Conservation (phyloP, 139 green algal species). For the Deuterostichococcus epilithicus region DNA sequence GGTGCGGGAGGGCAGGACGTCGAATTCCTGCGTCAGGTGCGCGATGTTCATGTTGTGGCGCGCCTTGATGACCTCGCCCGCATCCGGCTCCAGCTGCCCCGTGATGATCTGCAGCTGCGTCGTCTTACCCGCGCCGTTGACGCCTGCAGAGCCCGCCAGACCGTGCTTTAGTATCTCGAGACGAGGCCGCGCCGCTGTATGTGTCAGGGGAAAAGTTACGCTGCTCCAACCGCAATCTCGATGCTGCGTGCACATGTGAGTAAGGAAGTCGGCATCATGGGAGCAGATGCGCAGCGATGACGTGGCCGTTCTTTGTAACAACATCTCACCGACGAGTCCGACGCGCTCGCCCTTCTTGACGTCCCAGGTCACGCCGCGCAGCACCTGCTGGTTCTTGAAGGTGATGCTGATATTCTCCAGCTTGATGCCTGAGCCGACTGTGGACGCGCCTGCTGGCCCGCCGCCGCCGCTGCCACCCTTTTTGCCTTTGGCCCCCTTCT, state of each 20-base stretch:
- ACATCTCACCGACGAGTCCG: slow-evolving; percentile 83
- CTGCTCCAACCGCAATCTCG: no score
- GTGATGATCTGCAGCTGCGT: slow-evolving; percentile 97
- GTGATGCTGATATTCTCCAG: slow-evolving; percentile 78
- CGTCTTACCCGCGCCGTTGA: slow-evolving; percentile 99
- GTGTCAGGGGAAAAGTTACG: no score
- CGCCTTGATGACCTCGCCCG: slow-evolving; percentile 82
- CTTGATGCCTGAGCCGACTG: slow-evolving; percentile 64
- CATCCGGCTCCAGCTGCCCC: slow-evolving; percentile 79
- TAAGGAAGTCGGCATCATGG: no score
- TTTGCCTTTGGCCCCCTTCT: background rate
- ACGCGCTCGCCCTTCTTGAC: slow-evolving; percentile 95
- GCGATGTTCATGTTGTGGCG: slow-evolving; percentile 84
- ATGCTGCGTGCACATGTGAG: no score
- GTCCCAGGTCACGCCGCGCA: slow-evolving; percentile 89
- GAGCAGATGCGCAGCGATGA: no score
- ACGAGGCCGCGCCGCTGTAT: no score
- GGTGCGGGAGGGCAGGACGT: slow-evolving; percentile 83
- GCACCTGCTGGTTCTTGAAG: slow-evolving; percentile 93
- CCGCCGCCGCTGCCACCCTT: background rate
- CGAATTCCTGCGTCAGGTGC: slow-evolving; percentile 97
- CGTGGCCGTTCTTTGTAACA: background rate
- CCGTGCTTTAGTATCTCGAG: no score
- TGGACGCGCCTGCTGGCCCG: slow-evolving; percentile 15
- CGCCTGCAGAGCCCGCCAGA: slow-evolving; percentile 59